Conservation (phyloP, 2,329 filamentous ascomycete genomes). For the Xylaria sp. region DNA sequence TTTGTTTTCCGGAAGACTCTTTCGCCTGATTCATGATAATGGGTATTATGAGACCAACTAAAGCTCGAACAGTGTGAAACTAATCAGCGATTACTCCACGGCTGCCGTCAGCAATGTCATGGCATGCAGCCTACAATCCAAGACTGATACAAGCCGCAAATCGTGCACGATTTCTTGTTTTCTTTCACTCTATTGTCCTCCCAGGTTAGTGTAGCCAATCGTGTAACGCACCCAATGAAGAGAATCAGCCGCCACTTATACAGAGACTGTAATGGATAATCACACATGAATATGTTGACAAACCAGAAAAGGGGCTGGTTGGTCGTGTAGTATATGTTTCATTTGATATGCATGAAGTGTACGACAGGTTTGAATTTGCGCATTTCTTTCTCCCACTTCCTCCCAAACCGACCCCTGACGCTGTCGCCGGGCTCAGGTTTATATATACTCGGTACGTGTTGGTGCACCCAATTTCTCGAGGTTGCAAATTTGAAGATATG, state of each 20-base stretch:
- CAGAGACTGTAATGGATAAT: neutral
- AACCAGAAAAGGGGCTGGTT: neutral
- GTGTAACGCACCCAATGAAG: too few species aligned
- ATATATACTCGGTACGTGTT: neutral
- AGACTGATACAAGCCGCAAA: too few species aligned
- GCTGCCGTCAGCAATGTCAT: too few species aligned
- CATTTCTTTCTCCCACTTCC: neutral
- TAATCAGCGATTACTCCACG: neutral
- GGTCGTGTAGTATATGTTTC: neutral
- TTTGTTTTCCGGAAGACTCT: constrained; percentile 11
- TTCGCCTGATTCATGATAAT: neutral
- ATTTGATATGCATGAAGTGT: neutral
- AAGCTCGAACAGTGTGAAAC: too few species aligned
- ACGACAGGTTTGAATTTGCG: too few species aligned
- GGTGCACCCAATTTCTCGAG: neutral
- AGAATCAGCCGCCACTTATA: too few species aligned
- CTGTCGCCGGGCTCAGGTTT: neutral
- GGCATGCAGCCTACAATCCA: neutral
- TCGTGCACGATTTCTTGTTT: too few species aligned
- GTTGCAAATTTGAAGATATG: constrained; percentile 3
- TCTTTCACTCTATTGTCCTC: too few species aligned
- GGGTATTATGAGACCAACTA: neutral
- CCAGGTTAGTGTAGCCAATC: too few species aligned
- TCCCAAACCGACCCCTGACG: neutral
- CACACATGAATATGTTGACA: neutral